A percentile compares a stretch with the other conserved stretches of the same genome.
Conservation (phyloP, 441 rosid genomes). For the Euphorbia celastroides region DNA sequence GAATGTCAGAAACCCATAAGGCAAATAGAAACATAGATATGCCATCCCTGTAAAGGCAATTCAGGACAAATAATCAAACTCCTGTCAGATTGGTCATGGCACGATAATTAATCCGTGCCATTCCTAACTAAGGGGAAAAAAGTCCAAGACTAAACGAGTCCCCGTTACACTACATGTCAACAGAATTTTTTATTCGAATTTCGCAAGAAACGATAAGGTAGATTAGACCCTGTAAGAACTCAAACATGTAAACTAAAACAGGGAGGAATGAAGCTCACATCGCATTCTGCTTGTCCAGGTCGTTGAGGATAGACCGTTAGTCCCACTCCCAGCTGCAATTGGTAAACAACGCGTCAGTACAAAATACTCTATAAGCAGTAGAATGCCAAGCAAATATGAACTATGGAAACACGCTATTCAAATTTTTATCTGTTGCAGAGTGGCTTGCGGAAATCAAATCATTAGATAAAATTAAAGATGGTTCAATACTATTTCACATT, state of each 20-base stretch:
- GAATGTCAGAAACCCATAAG: background rate
- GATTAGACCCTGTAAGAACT: background rate
- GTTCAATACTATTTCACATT: background rate
- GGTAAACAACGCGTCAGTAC: slow-evolving; percentile 20
- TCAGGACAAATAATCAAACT: background rate
- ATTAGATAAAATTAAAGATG: background rate
- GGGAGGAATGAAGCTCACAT: slow-evolving; percentile 42
- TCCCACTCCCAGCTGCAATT: slow-evolving; percentile 54
- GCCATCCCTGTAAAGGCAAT: background rate
- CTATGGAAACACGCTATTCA: background rate
- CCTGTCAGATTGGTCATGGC: background rate
- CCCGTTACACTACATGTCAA: background rate
- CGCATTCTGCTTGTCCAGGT: slow-evolving; percentile 89
- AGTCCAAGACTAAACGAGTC: background rate
- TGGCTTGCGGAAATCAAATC: background rate
- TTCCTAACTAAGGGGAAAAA: background rate
- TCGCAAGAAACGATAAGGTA: background rate
- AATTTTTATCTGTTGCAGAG: background rate
- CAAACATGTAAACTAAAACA: background rate
- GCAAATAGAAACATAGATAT: background rate
- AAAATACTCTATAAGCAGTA: slow-evolving; percentile 8
- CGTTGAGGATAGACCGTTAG: slow-evolving; percentile 65
- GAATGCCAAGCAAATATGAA: background rate
- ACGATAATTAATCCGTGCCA: background rate
- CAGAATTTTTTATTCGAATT: background rate